Base-by-base conservation (phyloP, 2,329 filamentous ascomycete species). In the Ophiostoma sp. region DNA sequence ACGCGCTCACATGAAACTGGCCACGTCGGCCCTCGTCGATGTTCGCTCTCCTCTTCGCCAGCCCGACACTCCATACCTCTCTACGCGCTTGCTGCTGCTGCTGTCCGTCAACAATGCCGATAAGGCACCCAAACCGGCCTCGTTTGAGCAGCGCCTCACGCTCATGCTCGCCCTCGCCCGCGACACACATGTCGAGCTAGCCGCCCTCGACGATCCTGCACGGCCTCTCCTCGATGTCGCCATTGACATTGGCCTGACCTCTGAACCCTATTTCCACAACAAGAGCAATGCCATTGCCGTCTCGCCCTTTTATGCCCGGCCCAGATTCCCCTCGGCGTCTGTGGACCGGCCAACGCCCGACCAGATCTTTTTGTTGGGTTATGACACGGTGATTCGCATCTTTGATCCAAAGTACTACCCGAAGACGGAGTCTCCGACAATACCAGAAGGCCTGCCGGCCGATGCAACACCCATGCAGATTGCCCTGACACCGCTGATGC, bases 341-440 rank as follows among this genome's bases (percentile, higher is more conserved):
- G 66, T 55, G 55, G n/a, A 11, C 50, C 36, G 50, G 15, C 39
- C 50, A 42, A 11, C 78, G 11, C 78, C 80, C 8, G 83, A 86
- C 71, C 91, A 94, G 77, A 82, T 92, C 3, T 93, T 93, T 78
- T 86, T 95, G 2, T 87, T 89, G 1, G 93, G 93, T 36, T 95
- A 90, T 79, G 93, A 95, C 78, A 95, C 93, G 0, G 82, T 95
- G 7, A 88, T 92, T 19, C 87, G 93, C 25, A 89, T 95, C 70
- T 88, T 93, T 71, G 85, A 92, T 68, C 87, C 91, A 0, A 93
- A 92, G 79, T 95, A 95, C 81, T 93, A 94, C 78, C 31, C 69
- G 2, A 17, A 25, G 0, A 15, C 59, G 22, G 50, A 79, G 71
- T 75, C 9, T 31, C 17, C n/a, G 5, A 12, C n/a, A 68, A 2